A percentile compares a stretch with the other conserved stretches of the same genome.
Conservation (phyloP, 2,329 filamentous ascomycete genomes). For the Cladosporium cucumerinum region DNA sequence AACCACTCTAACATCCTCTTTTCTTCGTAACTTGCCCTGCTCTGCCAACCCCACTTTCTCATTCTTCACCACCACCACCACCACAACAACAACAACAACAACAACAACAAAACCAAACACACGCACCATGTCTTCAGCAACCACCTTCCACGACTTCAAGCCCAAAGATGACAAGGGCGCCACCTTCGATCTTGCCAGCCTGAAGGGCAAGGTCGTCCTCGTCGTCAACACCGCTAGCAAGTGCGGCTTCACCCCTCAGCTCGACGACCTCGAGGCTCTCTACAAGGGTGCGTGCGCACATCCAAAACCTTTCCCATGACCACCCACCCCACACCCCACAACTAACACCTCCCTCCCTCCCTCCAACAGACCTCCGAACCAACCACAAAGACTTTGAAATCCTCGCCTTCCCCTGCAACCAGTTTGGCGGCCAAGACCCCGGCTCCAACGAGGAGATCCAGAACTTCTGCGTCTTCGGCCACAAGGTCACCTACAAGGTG, state of each 20-base stretch:
- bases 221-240: conserved; percentile 98
- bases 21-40: not conserved
- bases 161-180: conserved; percentile 64
- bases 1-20: not conserved
- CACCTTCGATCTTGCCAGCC: conserved; percentile 65
- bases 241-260: conserved; percentile 98
- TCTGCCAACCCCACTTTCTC: not conserved
- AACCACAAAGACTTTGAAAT: conserved; percentile 78
- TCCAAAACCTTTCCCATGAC: too few relatives aligned
- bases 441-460: conserved; percentile 64
- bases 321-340: not conserved
- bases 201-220: conserved; percentile 89
- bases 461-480: conserved; percentile 83
- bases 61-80: not conserved
- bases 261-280: conserved; percentile 82
- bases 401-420: conserved; percentile 97
- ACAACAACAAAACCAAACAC: too few relatives aligned
- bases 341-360: conserved; percentile 1
- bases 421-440: conserved; percentile 89
- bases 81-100: conserved; percentile 1
- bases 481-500: conserved; percentile 88
- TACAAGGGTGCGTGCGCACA: conserved; percentile 58
- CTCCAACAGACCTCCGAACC: conserved; percentile 57
- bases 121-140: conserved; percentile 62
- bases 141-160: conserved; percentile 79